Conservation (phyloP, 352 stramenopile genomes). For the Thalassiosira allenii region DNA sequence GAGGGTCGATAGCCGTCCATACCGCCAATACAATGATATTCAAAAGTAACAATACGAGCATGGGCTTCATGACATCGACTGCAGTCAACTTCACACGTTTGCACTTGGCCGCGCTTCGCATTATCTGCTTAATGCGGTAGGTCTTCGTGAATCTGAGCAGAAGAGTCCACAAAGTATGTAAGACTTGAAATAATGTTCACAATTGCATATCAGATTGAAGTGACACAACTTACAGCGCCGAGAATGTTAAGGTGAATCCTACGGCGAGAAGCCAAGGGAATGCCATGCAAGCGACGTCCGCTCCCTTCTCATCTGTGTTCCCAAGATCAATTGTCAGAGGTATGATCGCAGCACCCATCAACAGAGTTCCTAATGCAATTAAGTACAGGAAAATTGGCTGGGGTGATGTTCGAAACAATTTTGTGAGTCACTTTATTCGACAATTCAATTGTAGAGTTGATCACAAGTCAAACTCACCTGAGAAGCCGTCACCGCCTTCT, state of each 20-base stretch:
- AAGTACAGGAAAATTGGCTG: slow-evolving; percentile 59
- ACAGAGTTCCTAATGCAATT: slow-evolving; percentile 44
- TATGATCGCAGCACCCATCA: slow-evolving; percentile 54
- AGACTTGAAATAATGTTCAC: no score
- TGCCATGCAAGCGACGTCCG: slow-evolving; percentile 45
- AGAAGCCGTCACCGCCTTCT: slow-evolving; percentile 35
- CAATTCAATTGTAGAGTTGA: no score
- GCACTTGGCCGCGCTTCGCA: slow-evolving; percentile 41
- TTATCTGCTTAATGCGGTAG: slow-evolving; percentile 22
- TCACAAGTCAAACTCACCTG: no score
- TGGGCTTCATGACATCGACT: slow-evolving; percentile 48
- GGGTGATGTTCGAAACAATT: no score
- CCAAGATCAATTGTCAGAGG: slow-evolving; percentile 50
- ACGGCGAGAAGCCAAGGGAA: slow-evolving; percentile 47
- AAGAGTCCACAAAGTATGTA: no score
- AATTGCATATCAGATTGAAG: slow-evolving; percentile 10
- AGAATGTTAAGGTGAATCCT: slow-evolving; percentile 51
- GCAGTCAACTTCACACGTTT: slow-evolving; percentile 57
- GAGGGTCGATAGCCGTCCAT: slow-evolving; percentile 55
- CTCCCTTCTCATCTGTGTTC: slow-evolving; percentile 1
- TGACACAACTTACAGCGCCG: no score
- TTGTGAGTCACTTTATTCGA: no score
- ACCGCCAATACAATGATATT: slow-evolving; percentile 64
- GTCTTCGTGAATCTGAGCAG: slow-evolving; percentile 29
- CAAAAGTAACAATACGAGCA: slow-evolving; percentile 30